Evolutionary conservation across 805 yeast genomes (phyloP), one percentile per base, ranked within the genome.

Genomic region (Jamesozyma piceae): DNA sequence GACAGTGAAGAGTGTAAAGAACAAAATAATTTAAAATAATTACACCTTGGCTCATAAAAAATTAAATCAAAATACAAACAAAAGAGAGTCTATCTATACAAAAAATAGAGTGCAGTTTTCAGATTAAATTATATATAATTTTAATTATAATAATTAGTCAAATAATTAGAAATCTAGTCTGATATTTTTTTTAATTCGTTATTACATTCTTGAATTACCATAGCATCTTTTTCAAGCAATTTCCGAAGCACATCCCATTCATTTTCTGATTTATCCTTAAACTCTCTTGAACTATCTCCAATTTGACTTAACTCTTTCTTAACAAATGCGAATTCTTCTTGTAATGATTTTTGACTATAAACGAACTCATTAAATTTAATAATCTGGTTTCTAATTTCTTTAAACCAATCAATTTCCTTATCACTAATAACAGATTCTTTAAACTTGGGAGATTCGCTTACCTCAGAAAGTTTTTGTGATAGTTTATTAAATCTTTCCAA

Each of bases 351-450:
- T 38, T 53, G 64, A 37, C 50, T 53, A 15, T 53, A 52, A 1
- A 65, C 63, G 28, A 56, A 53, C 9, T 49, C 48, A 48, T 66
- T 66, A 51, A 66, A 64, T 11, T 49, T 45, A 3, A 52, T 27
- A 0, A 62, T 62, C 21, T 60, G 61, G 11, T 47, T 50, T 35
- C 58, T 62, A 8, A 75, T 57, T 49, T 72, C 77, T 27, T 55
- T 60, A 43, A 70, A 64, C 77, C 78, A 75, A 21, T 49, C 55
- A 41, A 59, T 57, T 51, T 75, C 80, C 10, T 64, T 54, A 3
- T 55, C 56, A 39, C 68, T 63, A 27, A 74, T 49, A 0, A 69
- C 63, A 14, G 57, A 41, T 5, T 63, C 58, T 34, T 40, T 45
- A 6, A 50, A 40, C 29, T 46, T 43, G 2, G 44, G 35, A 8